A percentile compares a stretch with the other conserved stretches of the same genome.
These are phyloP conservation scores for Pezicula carpinea DNA, from an alignment of 2,329 filamentous ascomycete species.

Conservation along the genomic window DNA sequence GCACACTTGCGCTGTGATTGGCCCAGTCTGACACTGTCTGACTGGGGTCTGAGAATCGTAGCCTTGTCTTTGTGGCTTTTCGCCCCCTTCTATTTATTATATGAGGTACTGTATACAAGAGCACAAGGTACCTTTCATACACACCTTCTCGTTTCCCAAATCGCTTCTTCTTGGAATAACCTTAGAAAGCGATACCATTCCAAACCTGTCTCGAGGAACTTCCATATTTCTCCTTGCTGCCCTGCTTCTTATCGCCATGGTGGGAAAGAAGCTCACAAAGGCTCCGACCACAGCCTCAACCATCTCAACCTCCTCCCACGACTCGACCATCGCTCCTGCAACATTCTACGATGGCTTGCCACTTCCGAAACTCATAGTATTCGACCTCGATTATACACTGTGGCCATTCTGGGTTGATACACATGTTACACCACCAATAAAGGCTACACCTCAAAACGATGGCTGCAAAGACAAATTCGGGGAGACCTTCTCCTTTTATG, in stretches of 20 bases:
- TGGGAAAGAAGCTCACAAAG: neutral
- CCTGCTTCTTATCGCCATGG: neutral
- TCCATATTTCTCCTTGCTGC: neutral
- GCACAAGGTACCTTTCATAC: too few relatives aligned
- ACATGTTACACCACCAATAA: conserved; percentile 73
- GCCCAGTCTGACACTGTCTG: too few relatives aligned
- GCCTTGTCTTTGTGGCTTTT: too few relatives aligned
- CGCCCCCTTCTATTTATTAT: too few relatives aligned
- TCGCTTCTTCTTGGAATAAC: neutral
- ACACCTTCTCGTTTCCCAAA: too few relatives aligned
- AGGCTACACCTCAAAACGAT: conserved; percentile 38
- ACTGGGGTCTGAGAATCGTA: too few relatives aligned
- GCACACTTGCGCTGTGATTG: neutral
- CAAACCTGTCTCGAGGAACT: too few relatives aligned
- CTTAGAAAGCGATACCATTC: too few relatives aligned
- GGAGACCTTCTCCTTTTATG: conserved; percentile 68
- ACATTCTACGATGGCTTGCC: conserved; percentile 28
- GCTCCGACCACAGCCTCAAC: neutral
- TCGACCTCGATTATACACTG: conserved; percentile 97
- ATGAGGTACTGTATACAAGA: too few relatives aligned
- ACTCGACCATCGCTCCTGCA: conserved; percentile 14
- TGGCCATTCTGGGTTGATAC: conserved; percentile 99
- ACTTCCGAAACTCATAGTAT: conserved; percentile 64
- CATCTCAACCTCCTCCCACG: neutral
- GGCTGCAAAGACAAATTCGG: conserved; percentile 49